Evolutionary conservation across 2,329 filamentous ascomycete species (phyloP).

Genomic region (Diplodia sapinea): DNA sequence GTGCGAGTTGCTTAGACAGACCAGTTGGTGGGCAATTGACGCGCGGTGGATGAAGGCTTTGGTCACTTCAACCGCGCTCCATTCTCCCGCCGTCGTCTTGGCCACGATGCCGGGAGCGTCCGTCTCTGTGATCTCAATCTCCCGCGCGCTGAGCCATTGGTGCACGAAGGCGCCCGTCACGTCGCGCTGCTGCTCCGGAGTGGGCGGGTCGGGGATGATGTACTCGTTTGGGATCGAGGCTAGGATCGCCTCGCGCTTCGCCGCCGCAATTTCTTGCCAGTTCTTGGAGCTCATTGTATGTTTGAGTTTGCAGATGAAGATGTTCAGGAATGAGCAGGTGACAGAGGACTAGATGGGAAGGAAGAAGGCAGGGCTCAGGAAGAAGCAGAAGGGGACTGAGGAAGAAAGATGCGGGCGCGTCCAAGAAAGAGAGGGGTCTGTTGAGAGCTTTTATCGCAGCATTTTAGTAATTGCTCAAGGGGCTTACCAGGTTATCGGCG

Average conservation of each 20-base stretch:
- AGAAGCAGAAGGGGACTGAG: neutral
- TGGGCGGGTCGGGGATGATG: conserved; percentile 21
- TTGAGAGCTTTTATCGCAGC: neutral
- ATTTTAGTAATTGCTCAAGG: neutral
- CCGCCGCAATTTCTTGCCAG: conserved; percentile 27
- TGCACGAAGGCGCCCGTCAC: conserved; percentile 63
- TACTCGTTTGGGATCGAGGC: conserved; percentile 26
- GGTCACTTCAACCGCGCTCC: conserved; percentile 63
- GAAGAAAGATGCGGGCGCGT: neutral
- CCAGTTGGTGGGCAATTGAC: conserved; percentile 59
- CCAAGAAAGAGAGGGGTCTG: neutral
- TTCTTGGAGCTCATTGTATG: conserved; percentile 2
- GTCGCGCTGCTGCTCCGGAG: conserved; percentile 31
- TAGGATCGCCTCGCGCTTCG: conserved; percentile 27
- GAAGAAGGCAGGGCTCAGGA: neutral
- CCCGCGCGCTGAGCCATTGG: conserved; percentile 59
- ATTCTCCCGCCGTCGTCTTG: conserved; percentile 59
- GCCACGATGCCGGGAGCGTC: conserved; percentile 63
- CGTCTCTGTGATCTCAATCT: conserved; percentile 67
- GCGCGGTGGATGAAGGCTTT: conserved; percentile 64
- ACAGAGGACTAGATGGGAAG: neutral
- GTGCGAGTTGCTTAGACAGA: conserved; percentile 33
- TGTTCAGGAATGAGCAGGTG: neutral
- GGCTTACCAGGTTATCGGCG: neutral
- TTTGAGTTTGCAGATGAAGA: neutral